Evolutionary conservation across 345 rosid genomes (phyloP), one percentile per base, ranked within the genome.

Genomic region (Sonneratia caseolaris): DNA sequence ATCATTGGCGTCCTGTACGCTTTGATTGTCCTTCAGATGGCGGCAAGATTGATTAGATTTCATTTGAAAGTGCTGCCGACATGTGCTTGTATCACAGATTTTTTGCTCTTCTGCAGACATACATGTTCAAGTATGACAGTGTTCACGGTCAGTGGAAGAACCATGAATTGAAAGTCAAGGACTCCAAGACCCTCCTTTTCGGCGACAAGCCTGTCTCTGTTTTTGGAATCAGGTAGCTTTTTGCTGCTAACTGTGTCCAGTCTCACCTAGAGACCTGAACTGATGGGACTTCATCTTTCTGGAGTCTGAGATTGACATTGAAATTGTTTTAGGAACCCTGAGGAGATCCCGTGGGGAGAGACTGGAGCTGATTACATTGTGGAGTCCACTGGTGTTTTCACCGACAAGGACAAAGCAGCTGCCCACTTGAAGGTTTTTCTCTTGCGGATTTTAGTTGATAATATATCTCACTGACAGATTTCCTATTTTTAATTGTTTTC

Each of bases 381-480:
- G 2, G 92, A 88, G 71, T 88, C 92, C 71, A 88, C 89, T 42
- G 92, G 92, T 37, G 91, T 87, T 76, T 87, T 87, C 77, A 87
- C 89, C 22, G 91, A 85, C 71, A 83, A 87, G 83, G 92, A 88
- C 69, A 88, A 88, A 59, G 92, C 92, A 53, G 82, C 92, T 74
- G 86, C 89, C 51, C 92, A 88, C 82, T 76, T 88, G 80, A 88
- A 88, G 92, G 89, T 84, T 49, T 42, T 4, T n/a, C 12, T 1
- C 14, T 42, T 38, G 9, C 69, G 51, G 40, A 12, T 22, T 24
- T 62, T 35, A n/a, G 9, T 62, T 35, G 15, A 22, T 22, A 12
- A 62, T 62, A 47, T 2, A 27, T 27, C 32, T 27, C 32, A 27
- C 32, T 27, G 32, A 27, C 32, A 42, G 7, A 42, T 42, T 15